Percentiles rank a stretch among this genome's conserved stretches.
Evolutionary conservation across 2,329 filamentous ascomycete species (phyloP).

Genomic region (Didymella pomorum): DNA sequence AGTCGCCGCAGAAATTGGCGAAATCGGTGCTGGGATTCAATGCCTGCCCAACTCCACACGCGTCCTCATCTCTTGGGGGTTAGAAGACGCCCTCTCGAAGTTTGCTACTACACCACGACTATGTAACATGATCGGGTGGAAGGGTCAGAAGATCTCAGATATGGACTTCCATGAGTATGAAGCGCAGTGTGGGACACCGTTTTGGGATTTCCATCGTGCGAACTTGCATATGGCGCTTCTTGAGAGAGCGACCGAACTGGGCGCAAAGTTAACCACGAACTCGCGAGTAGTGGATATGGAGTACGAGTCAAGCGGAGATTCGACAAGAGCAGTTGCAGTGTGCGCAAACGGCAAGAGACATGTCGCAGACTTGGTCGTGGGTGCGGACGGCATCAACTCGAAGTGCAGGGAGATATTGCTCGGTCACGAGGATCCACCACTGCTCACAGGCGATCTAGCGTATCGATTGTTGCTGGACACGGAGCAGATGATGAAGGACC

Average conservation of each 20-base stretch:
- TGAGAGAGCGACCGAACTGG: conserved; percentile 58
- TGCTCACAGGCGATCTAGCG: conserved; percentile 60
- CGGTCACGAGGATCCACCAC: conserved; percentile 56
- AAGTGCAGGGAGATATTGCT: conserved; percentile 56
- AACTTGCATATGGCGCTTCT: conserved; percentile 61
- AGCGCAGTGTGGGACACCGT: conserved; percentile 53
- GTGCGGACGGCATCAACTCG: conserved; percentile 59
- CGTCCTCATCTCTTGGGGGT: conserved; percentile 60
- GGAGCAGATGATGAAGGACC: conserved; percentile 57
- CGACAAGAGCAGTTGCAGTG: conserved; percentile 50
- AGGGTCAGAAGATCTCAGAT: conserved; percentile 58
- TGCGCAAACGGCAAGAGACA: conserved; percentile 50
- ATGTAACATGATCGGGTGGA: conserved; percentile 63
- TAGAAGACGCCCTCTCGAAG: conserved; percentile 54
- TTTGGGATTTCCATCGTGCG: conserved; percentile 65
- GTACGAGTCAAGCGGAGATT: conserved; percentile 37
- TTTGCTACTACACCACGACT: conserved; percentile 53
- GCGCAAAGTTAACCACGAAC: conserved; percentile 56
- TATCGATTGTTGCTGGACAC: conserved; percentile 59
- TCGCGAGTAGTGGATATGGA: conserved; percentile 56
- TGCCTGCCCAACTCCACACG: conserved; percentile 59
- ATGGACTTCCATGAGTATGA: conserved; percentile 58
- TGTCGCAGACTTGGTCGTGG: conserved; percentile 57
- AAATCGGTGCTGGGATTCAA: conserved; percentile 62
- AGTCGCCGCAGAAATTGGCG: conserved; percentile 56